phyloP scores from a whole-genome alignment of 2,329 filamentous ascomycete genomes.

The Tolypocladium ovalisporum region DNA sequence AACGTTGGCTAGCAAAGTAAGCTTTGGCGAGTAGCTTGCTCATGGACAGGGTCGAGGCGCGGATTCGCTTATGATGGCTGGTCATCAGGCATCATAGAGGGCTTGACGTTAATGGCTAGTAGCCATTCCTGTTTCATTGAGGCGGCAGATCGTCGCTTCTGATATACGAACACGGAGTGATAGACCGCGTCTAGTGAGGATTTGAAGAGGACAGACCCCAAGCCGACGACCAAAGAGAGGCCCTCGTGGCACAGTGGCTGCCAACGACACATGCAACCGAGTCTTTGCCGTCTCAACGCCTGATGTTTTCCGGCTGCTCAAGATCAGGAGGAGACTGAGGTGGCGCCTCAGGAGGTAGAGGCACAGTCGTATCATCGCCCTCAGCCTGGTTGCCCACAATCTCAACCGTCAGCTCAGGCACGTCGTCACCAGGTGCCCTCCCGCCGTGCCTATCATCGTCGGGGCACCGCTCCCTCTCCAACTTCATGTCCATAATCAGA shows the following conservation, averaged over 20 bases:
- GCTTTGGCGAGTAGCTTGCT: not conserved
- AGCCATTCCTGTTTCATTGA: no score
- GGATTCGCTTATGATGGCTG: not conserved
- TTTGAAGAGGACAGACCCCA: not conserved
- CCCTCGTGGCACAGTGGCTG: not conserved
- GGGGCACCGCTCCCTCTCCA: slow-evolving; percentile 35
- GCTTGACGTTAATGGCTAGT: not conserved
- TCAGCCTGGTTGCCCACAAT: not conserved
- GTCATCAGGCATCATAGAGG: not conserved
- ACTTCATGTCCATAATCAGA: slow-evolving; percentile 46
- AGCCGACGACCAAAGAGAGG: not conserved
- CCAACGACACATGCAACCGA: not conserved
- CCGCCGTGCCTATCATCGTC: slow-evolving; percentile 6
- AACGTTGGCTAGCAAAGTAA: not conserved
- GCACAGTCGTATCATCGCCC: not conserved
- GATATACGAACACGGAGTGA: not conserved
- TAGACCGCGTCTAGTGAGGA: not conserved
- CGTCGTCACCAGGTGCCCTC: not conserved
- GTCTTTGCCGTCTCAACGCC: not conserved
- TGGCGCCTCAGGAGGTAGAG: not conserved
- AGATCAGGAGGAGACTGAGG: not conserved
- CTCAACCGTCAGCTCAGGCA: not conserved
- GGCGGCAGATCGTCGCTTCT: not conserved
- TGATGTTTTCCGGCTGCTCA: not conserved
- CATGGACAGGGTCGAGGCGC: no score